Evolutionary conservation across 2,329 filamentous ascomycete species (phyloP).

Genomic region (Fusarium sp.): DNA sequence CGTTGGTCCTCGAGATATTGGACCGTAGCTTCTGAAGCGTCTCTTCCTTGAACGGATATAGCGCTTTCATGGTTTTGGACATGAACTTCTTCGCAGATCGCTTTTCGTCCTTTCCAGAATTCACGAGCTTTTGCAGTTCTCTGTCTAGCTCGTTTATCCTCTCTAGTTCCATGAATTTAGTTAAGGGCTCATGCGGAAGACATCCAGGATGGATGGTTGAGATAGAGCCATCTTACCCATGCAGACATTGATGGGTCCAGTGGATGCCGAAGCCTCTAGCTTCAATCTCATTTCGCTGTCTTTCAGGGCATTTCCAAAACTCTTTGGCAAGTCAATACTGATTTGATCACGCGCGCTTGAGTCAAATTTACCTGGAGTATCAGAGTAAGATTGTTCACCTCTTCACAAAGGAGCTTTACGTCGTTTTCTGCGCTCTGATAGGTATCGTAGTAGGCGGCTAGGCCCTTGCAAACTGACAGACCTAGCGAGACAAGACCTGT

Average conservation of each 20-base stretch:
- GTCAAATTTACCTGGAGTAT: neutral
- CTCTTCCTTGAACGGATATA: neutral
- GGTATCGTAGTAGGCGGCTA: neutral
- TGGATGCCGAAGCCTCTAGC: neutral
- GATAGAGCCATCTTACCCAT: neutral
- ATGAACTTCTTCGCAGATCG: neutral
- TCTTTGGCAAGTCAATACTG: neutral
- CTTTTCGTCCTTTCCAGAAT: neutral
- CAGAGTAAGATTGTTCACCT: neutral
- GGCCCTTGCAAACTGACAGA: neutral
- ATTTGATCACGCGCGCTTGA: neutral
- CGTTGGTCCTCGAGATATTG: neutral
- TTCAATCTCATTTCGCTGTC: neutral
- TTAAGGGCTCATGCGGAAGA: neutral
- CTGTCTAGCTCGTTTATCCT: neutral
- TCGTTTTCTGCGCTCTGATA: neutral
- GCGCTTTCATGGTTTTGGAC: neutral
- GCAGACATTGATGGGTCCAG: neutral
- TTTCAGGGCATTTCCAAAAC: neutral
- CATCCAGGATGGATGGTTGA: neutral
- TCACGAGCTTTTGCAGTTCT: neutral
- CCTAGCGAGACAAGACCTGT: neutral
- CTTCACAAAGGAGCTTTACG: neutral
- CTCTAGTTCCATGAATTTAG: neutral
- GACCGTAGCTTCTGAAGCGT: neutral